Base-by-base conservation (phyloP, 164 flowering plant genomes). In the Nelumbo lutea region DNA sequence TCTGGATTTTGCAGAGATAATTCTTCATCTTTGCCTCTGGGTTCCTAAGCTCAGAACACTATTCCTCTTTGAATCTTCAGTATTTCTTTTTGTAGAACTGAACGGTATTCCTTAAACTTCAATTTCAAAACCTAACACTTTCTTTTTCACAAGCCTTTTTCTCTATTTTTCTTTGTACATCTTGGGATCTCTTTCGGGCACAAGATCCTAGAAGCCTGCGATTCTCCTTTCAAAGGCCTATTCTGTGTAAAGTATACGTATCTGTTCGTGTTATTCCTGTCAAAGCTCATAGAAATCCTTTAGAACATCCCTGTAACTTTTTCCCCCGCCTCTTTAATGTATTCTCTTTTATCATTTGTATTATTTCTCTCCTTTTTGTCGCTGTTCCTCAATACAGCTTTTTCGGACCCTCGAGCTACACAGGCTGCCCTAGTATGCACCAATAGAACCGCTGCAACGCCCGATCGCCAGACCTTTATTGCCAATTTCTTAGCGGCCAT, bases 371-470 rank as follows among this genome's bases (percentile, higher is more conserved):
- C 41, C 70, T 69, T 56, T 40, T 41, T 41, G 10, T 61, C 59
- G 27, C 61, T 67, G 43, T 68, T 71, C 46, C 15, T 51, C 10
- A 42, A 8, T 6, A 68, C 67, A 27, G 69, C 69, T 43, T 15
- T 69, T 45, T 83, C 88, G 14, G 89, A 90, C 58, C 89, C 93
- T 43, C 76, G 93, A 74, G 83, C 86, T 2, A 83, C 85, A 6
- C 72, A 61, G 55, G 91, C 84, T 4, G 93, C 83, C 6, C 69
- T 79, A 3, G 68, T 86, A 38, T 90, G 96, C 83, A 59, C 74
- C 69, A 88, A 86, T 75, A 67, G 69, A 10, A 87, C 84, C 4
- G 82, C 93, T 1, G 2, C 85, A 4, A 0, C 9, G 0, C 10
- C 82, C 13, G 75, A 75, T 9, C 77, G 85, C 4, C 59, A 61